Evolutionary conservation across 306 rosid genomes (phyloP), one percentile per base, ranked within the genome.

Genomic region (Pueraria montana): DNA sequence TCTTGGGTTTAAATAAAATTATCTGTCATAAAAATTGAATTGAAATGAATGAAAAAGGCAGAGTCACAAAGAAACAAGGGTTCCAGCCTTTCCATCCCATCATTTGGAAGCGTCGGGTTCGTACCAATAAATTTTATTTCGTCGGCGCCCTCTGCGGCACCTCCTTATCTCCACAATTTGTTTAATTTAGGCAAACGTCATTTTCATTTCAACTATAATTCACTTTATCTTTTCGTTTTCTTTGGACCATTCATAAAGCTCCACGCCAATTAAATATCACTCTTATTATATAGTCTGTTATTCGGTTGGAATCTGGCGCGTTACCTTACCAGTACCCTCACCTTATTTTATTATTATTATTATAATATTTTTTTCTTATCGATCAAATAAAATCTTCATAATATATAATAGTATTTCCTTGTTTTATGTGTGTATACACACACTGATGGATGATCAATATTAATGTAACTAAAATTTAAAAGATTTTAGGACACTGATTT

Each of bases 141-240:
- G 92, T 83, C 92, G 95, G 93, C 88, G 84, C 64, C 74, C 21
- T 65, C 63, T 30, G 9, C 8, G 8, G 59, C 46, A 68, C 73
- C 84, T 61, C 76, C 82, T 78, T 74, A 77, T 86, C 87, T 65
- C 63, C 63, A 45, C 38, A 30, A 63, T 83, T 83, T 76, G 32
- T 79, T 79, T 76, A 55, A 43, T 76, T 87, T 85, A 34, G 90
- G 89, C 81, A 85, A 67, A 59, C 58, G 89, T 88, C 91, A 2
- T 72, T 91, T 83, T 91, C 91, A 30, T 72, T 53, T 78, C 81
- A 80, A 79, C 87, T 7, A 80, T 81, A 69, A 14, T 26, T 8
- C 21, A 17, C 83, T 62, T 69, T 74, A 77, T 67, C 77, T 71
- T 75, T 62, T 67, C 55, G 6, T 58, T 81, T 63, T 21, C 71